Base-by-base conservation (phyloP, 2,329 filamentous ascomycete species). In the Dactylellina sp. region DNA sequence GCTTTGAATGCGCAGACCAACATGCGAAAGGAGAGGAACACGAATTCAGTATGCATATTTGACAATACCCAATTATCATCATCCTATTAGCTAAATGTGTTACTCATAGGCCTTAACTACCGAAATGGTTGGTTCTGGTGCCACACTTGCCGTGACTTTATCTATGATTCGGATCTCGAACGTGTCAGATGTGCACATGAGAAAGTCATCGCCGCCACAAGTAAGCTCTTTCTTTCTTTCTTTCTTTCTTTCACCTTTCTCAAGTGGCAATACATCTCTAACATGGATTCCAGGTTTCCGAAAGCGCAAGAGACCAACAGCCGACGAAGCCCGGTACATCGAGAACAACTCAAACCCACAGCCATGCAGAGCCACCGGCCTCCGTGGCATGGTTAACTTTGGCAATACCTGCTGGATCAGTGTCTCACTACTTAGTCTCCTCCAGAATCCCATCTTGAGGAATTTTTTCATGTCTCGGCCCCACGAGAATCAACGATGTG, bases 331-430 rank as follows among this genome's bases (percentile, higher is more conserved):
- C 66, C 85, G 88, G 63, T 93, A 91, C 78, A 89, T 97, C 76
- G 86, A 88, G 42, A 85, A 85, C 72, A 96, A 97, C 79, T 93
- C 93, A 11, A 89, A 87, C 25, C 87, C 89, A 66, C 89, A 91
- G 5, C 91, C 92, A 11, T 97, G 94, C 80, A 89, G 91, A 65
- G 93, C 92, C 16, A 93, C 90, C 22, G 70, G 95, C 7, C 87
- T 97, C 40, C 89, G 95, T 37, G 94, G 94, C 32, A 90, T 99
- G 74, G 97, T 96, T 82, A 99, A 98, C 79, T 94, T 97, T 80
- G 95, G 94, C n/a, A 93, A 96, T 70, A 98, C 95, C 9, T 99
- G 94, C 83, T 99, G 97, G 82, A 94, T 98, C 86, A 96, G 95
- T 78, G 94, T 97, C 28, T 93, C 98, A 52, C 85, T 99, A 14